Evolutionary conservation across 176 grass and related monocot genomes (phyloP), one percentile per base, ranked within the genome.

Genomic region (Phragmites australis): DNA sequence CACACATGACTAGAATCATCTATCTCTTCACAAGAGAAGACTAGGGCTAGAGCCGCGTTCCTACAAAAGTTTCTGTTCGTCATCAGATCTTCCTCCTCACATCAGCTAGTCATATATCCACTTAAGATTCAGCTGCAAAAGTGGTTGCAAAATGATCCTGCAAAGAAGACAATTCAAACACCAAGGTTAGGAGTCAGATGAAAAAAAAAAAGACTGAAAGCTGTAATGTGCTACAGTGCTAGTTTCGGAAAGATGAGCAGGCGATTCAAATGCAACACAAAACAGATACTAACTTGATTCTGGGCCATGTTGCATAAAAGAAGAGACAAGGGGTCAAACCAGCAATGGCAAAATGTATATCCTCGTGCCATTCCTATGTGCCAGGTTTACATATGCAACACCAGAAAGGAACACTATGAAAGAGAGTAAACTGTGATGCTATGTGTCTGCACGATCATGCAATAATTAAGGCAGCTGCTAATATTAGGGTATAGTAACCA

Each of bases 261-360:
- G 42, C 54, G 68, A 68, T 43, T 75, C 70, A 81, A 68, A 76
- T 60, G 29, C 17, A 82, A 60, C 15, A 74, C 42, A 85, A 47
- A 47, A 46, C 25, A 1, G 9, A 34, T 18, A 63, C 29, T 42
- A 77, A 18, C n/a, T 59, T 47, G 46, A 58, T 16, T 31, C 5
- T 78, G 27, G 1, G 46, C 23, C 75, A 77, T 32, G 26, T 19
- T 48, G 16, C 26, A 0, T 62, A 63, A 49, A 50, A 77, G 12
- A 13, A 49, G 41, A 64, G 29, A 34, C 3, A 77, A 9, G 40
- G 23, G 26, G 4, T 72, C 10, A 49, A 37, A 50, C 12, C 30
- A 25, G 32, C 4, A 23, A 66, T 41, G 30, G 9, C 18, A 73
- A 52, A 52, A 37, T 0, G 13, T 40, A 23, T 25, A 29, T 49